A percentile compares a stretch with the other conserved stretches of the same genome.
These are phyloP conservation scores for Claviceps monticola DNA, from an alignment of 2,329 filamentous ascomycete genomes.

Conservation along the genomic window DNA sequence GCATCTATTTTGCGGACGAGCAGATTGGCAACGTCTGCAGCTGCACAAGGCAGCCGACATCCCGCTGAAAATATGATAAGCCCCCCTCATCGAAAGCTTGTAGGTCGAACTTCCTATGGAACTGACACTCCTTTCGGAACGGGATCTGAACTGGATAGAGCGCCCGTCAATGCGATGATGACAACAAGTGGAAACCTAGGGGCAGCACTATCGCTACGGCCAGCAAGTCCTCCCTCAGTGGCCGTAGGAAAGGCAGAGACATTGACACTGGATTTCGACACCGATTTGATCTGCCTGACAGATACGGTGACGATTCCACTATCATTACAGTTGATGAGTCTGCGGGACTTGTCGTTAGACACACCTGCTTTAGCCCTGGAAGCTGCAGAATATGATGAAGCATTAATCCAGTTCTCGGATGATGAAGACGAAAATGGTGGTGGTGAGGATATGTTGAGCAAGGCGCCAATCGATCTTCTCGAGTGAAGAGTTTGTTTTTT, in stretches of 20 bases:
- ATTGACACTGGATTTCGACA: neutral
- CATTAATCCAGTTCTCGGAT: conserved; percentile 2
- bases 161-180: neutral
- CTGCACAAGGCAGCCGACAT: neutral
- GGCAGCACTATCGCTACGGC: no score
- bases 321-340: neutral
- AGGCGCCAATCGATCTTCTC: neutral
- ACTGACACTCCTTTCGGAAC: neutral
- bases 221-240: neutral
- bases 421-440: neutral
- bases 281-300: conserved; percentile 1
- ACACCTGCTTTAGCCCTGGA: neutral
- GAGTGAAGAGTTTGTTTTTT: neutral
- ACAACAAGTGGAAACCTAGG: neutral
- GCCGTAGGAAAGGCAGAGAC: neutral
- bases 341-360: neutral
- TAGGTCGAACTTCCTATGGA: neutral
- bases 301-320: conserved; percentile 1
- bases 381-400: neutral
- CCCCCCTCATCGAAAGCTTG: neutral
- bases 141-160: neutral
- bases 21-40: neutral
- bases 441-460: neutral
- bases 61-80: neutral
- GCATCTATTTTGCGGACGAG: conserved; percentile 10